A percentile compares a stretch with the other conserved stretches of the same genome.
Conservation (phyloP, 1,284 basidiomycete genomes). For the Calocybe gambosa region DNA sequence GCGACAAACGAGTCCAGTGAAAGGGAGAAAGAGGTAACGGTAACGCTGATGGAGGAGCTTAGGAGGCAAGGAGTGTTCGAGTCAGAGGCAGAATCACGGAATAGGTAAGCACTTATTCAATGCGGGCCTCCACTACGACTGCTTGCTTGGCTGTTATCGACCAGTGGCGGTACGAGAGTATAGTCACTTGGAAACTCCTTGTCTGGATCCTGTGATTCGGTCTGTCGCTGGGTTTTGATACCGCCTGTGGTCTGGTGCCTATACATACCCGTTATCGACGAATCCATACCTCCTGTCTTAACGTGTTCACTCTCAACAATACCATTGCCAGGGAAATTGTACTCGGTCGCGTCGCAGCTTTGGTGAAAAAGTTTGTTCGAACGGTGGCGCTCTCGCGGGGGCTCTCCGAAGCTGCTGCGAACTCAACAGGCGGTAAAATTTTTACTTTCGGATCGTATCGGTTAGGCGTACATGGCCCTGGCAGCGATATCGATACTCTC, state of each 20-base stretch:
- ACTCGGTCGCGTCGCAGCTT: slow-evolving; percentile 81
- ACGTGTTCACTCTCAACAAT: slow-evolving; percentile 12
- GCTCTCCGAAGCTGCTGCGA: slow-evolving; percentile 82
- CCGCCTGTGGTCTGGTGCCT: not conserved
- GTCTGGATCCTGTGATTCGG: not conserved
- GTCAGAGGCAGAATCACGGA: slow-evolving; percentile 82
- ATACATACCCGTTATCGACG: not conserved
- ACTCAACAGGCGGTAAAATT: slow-evolving; percentile 92
- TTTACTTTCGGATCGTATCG: slow-evolving; percentile 98
- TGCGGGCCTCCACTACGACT: slow-evolving; percentile 8
- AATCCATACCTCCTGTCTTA: slow-evolving; percentile 5
- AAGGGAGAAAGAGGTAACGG: slow-evolving; percentile 77
- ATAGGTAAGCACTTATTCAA: slow-evolving; percentile 56
- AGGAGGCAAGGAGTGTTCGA: slow-evolving; percentile 86
- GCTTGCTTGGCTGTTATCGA: slow-evolving; percentile 9
- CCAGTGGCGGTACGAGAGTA: not conserved
- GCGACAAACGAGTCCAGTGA: slow-evolving; percentile 71
- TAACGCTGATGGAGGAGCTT: slow-evolving; percentile 85
- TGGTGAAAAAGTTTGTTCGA: slow-evolving; percentile 94
- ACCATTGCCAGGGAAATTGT: slow-evolving; percentile 75
- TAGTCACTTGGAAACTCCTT: not conserved
- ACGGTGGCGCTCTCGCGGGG: slow-evolving; percentile 76
- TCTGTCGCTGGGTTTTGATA: not conserved
- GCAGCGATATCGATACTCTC: slow-evolving; percentile 97
- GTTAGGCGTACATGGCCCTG: slow-evolving; percentile 94